Base-by-base conservation (phyloP, 2,329 filamentous ascomycete species). In the Colletotrichum viniferum region DNA sequence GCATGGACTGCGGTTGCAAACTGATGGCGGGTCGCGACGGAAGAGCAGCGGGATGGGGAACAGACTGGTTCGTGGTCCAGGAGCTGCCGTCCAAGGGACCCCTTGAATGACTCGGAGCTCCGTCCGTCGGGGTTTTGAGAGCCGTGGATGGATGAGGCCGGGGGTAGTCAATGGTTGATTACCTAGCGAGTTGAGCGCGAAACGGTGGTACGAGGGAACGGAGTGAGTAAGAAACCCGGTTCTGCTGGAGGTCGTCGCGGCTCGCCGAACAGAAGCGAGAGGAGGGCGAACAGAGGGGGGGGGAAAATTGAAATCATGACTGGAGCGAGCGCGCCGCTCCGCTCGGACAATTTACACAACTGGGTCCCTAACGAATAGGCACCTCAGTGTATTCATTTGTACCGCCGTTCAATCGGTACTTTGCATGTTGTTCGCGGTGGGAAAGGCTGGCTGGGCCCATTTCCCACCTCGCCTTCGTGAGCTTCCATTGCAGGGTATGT, bases 71-170 rank as follows among this genome's bases (percentile, higher is more conserved):
- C 43, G 62, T 61, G 58, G 30, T 61, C 58, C 28, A 61, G 58
- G 58, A 32, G 36, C 32, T 34, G n/a, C 64, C 28, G 26, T 21
- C 30, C 61, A 66, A 74, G 69, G 63, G 38, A 72, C 32, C 73
- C 73, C 69, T 75, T 62, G 69, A 63, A 63, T 26, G 38, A 75
- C 24, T 74, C n/a, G 61, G 24, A 62, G 61, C 68, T 62, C 72
- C n/a, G 68, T 71, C n/a, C n/a, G 65, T 71, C 61, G 61, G 60
- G 60, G 55, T 43, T 28, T 32, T 14, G 36, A 32, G 52, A 58
- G 36, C 32, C 28, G 61, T 66, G 28, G 38, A 63, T 62, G 28
- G 38, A 63, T 30, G 38, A 63, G 30, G 68, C 32, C 72, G 61
- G 68, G 61, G 69, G 55, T 28, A 14, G 32, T 63, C 14, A 38